Evolutionary conservation across 257 asterid species (phyloP).

Genomic region (Solanum lignicaule): DNA sequence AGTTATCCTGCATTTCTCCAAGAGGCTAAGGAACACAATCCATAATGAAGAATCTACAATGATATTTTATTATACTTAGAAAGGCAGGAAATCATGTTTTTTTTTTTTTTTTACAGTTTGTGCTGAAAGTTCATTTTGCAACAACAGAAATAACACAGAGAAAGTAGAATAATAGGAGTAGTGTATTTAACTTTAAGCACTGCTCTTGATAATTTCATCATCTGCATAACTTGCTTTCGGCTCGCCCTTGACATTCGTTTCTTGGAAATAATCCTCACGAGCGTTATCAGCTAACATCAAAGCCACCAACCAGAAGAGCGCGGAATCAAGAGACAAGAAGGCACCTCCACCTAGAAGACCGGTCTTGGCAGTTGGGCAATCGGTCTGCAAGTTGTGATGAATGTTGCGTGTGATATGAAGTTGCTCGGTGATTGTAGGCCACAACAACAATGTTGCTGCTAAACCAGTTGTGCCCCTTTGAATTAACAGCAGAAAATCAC

Average conservation of each 20-base stretch:
- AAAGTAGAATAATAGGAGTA: background rate
- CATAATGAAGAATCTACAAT: background rate
- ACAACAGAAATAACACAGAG: background rate
- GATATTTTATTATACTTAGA: background rate
- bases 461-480: conserved; percentile 56
- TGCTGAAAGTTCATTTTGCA: background rate
- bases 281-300: conserved; percentile 77
- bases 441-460: conserved; percentile 56
- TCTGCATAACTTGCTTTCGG: background rate
- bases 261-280: conserved; percentile 74
- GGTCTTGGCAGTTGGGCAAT: conserved; percentile 94
- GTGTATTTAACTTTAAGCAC: conserved; percentile 8
- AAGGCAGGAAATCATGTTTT: background rate
- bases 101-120: background rate
- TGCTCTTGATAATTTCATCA: conserved; percentile 22
- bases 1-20: rapidly evolving
- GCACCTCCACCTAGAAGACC: conserved; percentile 99
- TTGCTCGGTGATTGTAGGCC: conserved; percentile 87
- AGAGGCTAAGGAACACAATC: background rate
- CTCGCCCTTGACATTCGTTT: conserved; percentile 16
- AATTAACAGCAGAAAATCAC: background rate
- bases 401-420: conserved; percentile 40
- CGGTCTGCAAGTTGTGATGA: conserved; percentile 56
- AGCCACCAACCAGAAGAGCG: conserved; percentile 81
- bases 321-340: conserved; percentile 69